Conservation (phyloP, 345 rosid genomes). For the Crucihimalaya himalaica region DNA sequence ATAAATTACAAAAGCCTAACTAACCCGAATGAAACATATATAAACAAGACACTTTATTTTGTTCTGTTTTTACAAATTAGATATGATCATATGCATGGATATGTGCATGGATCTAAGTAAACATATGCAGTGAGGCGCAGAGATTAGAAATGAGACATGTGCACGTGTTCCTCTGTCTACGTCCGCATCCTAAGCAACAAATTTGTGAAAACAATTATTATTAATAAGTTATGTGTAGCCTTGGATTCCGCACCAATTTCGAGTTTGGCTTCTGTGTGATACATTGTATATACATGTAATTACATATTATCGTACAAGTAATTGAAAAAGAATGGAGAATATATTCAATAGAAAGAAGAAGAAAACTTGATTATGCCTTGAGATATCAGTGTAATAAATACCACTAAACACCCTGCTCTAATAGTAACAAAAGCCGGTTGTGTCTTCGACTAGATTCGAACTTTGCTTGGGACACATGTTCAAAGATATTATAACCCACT, state of each 20-base stretch:
- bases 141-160: slow-evolving; percentile 36
- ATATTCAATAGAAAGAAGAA: background rate
- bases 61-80: background rate
- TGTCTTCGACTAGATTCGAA: background rate
- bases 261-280: slow-evolving; percentile 12
- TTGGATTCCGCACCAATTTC: slow-evolving; percentile 39
- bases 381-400: background rate
- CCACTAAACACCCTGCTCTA: background rate
- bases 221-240: background rate
- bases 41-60: background rate
- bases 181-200: slow-evolving; percentile 38
- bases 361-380: too few relatives aligned
- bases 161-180: slow-evolving; percentile 43
- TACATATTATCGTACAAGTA: slow-evolving; percentile 5
- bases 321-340: background rate
- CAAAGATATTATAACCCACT: too few relatives aligned
- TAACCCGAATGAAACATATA: slow-evolving; percentile 7
- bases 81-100: slow-evolving; percentile 22
- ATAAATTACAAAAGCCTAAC: slow-evolving; percentile 3
- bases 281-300: background rate
- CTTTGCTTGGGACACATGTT: background rate
- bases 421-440: background rate
- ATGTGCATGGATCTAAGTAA: slow-evolving; percentile 27
- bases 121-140: slow-evolving; percentile 17
- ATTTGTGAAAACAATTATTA: slow-evolving; percentile 26